Evolutionary conservation across 2,329 filamentous ascomycete species (phyloP).

Genomic region (Botryosphaeria agaves): DNA sequence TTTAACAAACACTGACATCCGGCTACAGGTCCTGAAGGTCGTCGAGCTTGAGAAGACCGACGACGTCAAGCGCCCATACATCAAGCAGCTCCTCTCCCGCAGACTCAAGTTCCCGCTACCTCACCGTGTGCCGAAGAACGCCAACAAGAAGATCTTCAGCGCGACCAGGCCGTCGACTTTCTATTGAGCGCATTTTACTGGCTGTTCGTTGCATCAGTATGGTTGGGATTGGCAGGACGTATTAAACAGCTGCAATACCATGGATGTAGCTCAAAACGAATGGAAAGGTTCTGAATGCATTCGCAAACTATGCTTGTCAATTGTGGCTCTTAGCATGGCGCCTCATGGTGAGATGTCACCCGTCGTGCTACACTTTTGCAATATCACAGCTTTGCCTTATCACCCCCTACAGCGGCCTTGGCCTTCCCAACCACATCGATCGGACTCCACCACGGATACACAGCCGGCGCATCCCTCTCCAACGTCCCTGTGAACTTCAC

Average conservation of each 20-base stretch:
- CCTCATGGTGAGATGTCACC: too few relatives aligned
- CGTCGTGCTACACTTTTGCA: not conserved
- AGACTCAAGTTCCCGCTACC: conserved; percentile 95
- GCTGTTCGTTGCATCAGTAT: too few relatives aligned
- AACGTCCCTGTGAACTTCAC: conserved; percentile 44
- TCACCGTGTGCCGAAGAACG: conserved; percentile 76
- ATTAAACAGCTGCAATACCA: not conserved
- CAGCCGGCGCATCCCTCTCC: conserved; percentile 38
- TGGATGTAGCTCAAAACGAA: not conserved
- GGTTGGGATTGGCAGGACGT: too few relatives aligned
- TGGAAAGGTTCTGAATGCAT: not conserved
- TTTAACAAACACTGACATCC: conserved; percentile 1
- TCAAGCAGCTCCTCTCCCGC: conserved; percentile 96
- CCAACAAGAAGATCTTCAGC: conserved; percentile 81
- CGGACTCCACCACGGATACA: conserved; percentile 53
- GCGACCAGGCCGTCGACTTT: conserved; percentile 91
- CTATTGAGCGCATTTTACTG: conserved; percentile 50
- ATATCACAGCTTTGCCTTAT: conserved; percentile 7
- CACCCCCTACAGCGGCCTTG: conserved; percentile 12
- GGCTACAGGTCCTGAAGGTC: conserved; percentile 78
- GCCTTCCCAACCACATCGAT: conserved; percentile 26
- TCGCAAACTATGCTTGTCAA: too few relatives aligned
- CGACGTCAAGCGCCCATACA: conserved; percentile 95
- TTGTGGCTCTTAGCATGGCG: too few relatives aligned
- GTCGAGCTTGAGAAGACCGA: conserved; percentile 91